Conservation (phyloP, 129 eudicot genomes). For the Tanacetum coccineum region DNA sequence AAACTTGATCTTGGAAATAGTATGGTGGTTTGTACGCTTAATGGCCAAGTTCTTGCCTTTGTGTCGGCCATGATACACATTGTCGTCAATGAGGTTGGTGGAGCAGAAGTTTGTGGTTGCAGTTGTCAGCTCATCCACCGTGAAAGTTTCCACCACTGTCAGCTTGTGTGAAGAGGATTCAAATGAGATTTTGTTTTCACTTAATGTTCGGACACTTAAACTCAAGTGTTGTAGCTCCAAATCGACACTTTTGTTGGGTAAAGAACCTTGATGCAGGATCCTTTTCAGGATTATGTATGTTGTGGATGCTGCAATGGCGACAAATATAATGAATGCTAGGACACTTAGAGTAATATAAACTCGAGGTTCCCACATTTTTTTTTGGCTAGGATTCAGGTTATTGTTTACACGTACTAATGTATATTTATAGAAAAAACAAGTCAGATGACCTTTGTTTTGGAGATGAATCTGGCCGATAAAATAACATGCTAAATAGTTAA, state of each 20-base stretch:
- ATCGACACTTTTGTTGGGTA: conserved; percentile 31
- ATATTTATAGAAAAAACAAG: conserved; percentile 8
- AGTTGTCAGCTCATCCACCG: conserved; percentile 44
- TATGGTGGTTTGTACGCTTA: conserved; percentile 28
- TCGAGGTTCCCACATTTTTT: conserved; percentile 37
- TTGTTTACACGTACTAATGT: no score
- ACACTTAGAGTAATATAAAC: conserved; percentile 38
- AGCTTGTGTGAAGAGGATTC: conserved; percentile 46
- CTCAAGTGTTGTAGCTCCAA: conserved; percentile 59
- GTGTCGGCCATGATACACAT: conserved; percentile 62
- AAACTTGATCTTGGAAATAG: conserved; percentile 45
- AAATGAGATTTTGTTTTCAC: conserved; percentile 63
- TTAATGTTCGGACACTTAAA: conserved; percentile 55
- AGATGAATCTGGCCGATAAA: not conserved
- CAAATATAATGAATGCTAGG: conserved; percentile 29
- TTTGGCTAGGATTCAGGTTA: not conserved
- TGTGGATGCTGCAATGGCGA: conserved; percentile 32
- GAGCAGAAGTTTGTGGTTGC: conserved; percentile 60
- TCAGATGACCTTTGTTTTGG: not conserved
- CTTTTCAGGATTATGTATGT: conserved; percentile 27
- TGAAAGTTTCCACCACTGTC: conserved; percentile 44
- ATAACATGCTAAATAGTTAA: not conserved
- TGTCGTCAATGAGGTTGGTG: conserved; percentile 55
- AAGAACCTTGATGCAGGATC: conserved; percentile 12
- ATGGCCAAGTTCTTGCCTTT: conserved; percentile 65